Base-by-base conservation (phyloP, 768 basidiomycete species). In the Dentipellis sp. region DNA sequence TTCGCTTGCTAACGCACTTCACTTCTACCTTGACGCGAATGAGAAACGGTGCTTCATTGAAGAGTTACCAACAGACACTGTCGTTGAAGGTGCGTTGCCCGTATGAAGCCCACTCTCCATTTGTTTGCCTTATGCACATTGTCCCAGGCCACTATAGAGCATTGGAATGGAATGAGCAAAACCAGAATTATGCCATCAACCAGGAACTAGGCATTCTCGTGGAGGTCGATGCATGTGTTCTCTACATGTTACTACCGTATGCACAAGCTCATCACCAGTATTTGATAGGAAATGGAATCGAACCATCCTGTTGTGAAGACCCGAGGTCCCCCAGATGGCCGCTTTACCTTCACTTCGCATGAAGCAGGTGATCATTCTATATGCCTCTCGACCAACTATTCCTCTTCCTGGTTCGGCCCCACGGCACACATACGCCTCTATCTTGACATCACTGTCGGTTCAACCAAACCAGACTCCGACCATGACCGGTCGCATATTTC, bases 271-370 rank as follows among this genome's bases (percentile, higher is more conserved):
- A 29, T 36, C 16, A 21, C 40, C 6, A 48, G 39, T 14, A 19
- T 35, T 36, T 19, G 52, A 36, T 68, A 99, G 95, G 97, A 99
- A 76, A 79, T 92, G 61, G 84, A 89, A 38, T 84, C 78, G 2
- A 82, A 82, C 2, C 86, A 97, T 63, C 71, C 77, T 53, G 88
- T 97, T 14, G 92, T 91, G 42, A 87, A 86, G 64, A 94, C 93
- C 9, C 82, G 83, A n/a, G 97, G 97, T 1, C 89, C 94, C 5
- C 75, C 84, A 21, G 88, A 95, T 51, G 90, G 97, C 29, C 83
- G 83, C 56, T 98, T 98, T 74, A 98, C 97, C 0, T 99, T 99
- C 67, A 97, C 97, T 23, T 97, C 95, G 4, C 93, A 97, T 68
- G 92, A 94, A 58, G 80, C 94, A 29, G 94, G 94, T 50, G 97